Conservation (phyloP, 1,284 basidiomycete species). For the Athelia sp. region DNA sequence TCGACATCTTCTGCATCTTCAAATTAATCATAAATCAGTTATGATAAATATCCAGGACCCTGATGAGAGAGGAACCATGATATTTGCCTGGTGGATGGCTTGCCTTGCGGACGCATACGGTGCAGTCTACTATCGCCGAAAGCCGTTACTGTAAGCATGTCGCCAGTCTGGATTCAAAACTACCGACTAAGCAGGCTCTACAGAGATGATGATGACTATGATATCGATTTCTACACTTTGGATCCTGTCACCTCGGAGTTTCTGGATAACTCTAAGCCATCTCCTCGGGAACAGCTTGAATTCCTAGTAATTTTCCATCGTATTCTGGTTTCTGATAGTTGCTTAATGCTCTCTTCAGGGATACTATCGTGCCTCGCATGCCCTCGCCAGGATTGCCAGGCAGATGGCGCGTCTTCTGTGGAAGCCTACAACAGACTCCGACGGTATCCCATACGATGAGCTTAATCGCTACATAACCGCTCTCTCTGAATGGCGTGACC, state of each 20-base stretch:
- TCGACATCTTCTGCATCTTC: conserved; percentile 68
- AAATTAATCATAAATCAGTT: conserved; percentile 80
- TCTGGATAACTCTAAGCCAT: conserved; percentile 45
- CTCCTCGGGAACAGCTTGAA: conserved; percentile 70
- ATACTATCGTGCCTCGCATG: conserved; percentile 75
- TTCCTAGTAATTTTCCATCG: conserved; percentile 28
- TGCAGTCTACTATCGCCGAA: conserved; percentile 55
- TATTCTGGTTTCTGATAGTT: conserved; percentile 4
- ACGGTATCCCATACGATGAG: conserved; percentile 70
- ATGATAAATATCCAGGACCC: conserved; percentile 64
- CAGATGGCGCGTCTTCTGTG: conserved; percentile 77
- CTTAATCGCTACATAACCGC: conserved; percentile 54
- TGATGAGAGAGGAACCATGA: conserved; percentile 73
- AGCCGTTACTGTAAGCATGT: conserved; percentile 61
- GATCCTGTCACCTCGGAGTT: conserved; percentile 52
- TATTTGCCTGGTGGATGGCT: conserved; percentile 80
- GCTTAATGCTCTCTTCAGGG: conserved; percentile 41
- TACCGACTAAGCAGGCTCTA: conserved; percentile 42
- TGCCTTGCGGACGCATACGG: conserved; percentile 56
- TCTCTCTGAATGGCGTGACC: conserved; percentile 73
- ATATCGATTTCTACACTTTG: conserved; percentile 77
- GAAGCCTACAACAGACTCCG: conserved; percentile 66
- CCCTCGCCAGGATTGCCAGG: conserved; percentile 74
- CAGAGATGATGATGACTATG: conserved; percentile 49
- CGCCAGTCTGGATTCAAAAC: too few relatives aligned